Percentiles rank a stretch among this genome's conserved stretches.
These are phyloP conservation scores for Fusarium circinatum DNA, from an alignment of 2,329 filamentous ascomycete species.

Conservation along the genomic window DNA sequence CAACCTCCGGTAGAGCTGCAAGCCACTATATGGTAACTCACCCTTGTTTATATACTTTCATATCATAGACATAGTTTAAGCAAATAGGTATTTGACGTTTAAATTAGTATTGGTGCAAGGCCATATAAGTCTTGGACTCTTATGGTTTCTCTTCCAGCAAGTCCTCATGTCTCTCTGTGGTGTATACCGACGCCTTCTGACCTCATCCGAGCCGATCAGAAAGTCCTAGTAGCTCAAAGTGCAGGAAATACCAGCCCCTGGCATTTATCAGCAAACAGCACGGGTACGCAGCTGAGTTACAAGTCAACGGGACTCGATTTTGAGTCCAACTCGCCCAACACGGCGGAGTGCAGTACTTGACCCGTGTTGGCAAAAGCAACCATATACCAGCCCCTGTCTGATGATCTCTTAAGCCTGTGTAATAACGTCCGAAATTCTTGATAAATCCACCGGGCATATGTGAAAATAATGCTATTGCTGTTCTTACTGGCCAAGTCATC, in stretches of 20 bases:
- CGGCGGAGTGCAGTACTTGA: conserved; percentile 1
- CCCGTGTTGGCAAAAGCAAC: neutral
- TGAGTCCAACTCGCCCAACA: neutral
- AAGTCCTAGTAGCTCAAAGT: neutral
- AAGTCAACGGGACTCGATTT: conserved; percentile 1
- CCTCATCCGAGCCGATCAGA: neutral
- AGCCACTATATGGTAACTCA: too few relatives aligned
- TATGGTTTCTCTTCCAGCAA: neutral
- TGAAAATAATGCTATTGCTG: neutral
- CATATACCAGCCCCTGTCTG: neutral
- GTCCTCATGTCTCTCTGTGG: neutral
- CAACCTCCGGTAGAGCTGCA: neutral
- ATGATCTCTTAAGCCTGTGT: neutral
- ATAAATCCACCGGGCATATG: neutral
- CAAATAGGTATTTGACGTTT: neutral
- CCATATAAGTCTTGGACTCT: neutral
- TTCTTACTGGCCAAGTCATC: neutral
- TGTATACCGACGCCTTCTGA: neutral
- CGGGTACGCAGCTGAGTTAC: neutral
- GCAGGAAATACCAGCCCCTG: neutral
- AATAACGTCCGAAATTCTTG: neutral
- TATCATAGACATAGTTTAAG: neutral
- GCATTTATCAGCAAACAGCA: neutral
- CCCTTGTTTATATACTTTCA: neutral
- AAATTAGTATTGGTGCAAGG: neutral